Evolutionary conservation across 768 basidiomycete species (phyloP).

Genomic region (Phylloporus rhodoxanthus): DNA sequence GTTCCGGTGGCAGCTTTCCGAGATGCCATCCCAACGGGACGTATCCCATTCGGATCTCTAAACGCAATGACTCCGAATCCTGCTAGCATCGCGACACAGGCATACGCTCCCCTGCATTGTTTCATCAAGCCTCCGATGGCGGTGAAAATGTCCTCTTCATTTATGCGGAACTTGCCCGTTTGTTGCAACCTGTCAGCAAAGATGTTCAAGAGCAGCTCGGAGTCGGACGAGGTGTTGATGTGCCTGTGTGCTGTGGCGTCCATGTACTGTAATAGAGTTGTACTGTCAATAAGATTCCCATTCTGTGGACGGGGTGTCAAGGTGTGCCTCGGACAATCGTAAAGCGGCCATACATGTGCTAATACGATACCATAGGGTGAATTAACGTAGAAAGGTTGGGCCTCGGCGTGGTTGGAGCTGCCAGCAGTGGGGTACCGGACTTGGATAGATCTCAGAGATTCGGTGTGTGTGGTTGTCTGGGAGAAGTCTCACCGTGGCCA

Average conservation of each 20-base stretch:
- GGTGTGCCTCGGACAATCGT: background rate
- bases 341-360: conserved; percentile 68
- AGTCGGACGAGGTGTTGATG: conserved; percentile 98
- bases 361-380: conserved; percentile 99
- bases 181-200: conserved; percentile 97
- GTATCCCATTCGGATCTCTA: conserved; percentile 95
- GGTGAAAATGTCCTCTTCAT: conserved; percentile 97
- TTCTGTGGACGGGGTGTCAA: conserved; percentile 52
- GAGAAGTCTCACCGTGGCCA: conserved; percentile 71
- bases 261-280: conserved; percentile 82
- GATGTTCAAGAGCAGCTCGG: conserved; percentile 93
- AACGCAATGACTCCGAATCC: conserved; percentile 98
- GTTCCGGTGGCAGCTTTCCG: conserved; percentile 53
- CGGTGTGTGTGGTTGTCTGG: background rate
- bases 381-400: conserved; percentile 99
- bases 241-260: conserved; percentile 95
- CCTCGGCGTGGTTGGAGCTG: conserved; percentile 93
- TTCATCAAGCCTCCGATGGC: conserved; percentile 87
- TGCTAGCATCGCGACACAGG: conserved; percentile 97
- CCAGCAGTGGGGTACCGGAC: conserved; percentile 98
- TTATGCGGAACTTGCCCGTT: conserved; percentile 98
- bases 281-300: conserved; percentile 95
- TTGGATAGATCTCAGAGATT: conserved; percentile 29
- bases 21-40: conserved; percentile 83
- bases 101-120: conserved; percentile 89